Base-by-base conservation (phyloP, 1,139 yeast species). In the Zhuliangozyma parablackwelliae region DNA sequence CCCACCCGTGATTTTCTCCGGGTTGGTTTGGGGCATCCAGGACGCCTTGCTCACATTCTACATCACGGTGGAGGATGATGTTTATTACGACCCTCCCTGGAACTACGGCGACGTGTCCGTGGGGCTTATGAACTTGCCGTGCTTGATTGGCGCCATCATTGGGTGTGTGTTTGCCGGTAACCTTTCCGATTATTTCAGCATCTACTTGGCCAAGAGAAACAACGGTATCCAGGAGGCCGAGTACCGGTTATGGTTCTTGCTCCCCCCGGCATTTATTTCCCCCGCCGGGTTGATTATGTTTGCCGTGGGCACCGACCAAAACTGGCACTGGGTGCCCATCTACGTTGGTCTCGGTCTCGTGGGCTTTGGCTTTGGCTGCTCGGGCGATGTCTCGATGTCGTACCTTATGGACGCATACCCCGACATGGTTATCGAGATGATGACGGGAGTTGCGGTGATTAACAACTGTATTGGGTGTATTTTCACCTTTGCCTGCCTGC, bases 371-470 rank as follows among this genome's bases (percentile, higher is more conserved):
- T 81, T 79, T 70, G 87, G 87, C 49, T 78, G 83, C 36, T 72
- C 82, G 31, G 87, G 87, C 52, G 87, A 81, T 59, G 78, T 80
- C 28, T 81, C 86, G 29, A 72, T 81, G 78, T 75, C 82, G 5
- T 81, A 81, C 49, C 62, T 80, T 40, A 80, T 80, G 86, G 84
- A 79, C 45, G 70, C 83, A n/a, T 79, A 79, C 47, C 87, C 88
- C 2, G 86, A 78, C 36, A 74, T 69, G 72, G 84, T 85, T 36
- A 67, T 85, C 48, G 94, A 85, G 54, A 87, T 89, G 38, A 84
- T 85, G 92, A 85, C 82, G 36, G 90, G 92, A 37, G 92, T 86
- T 20, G 75, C 94, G 10, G 75, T 84, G 41, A 83, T 86, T 55
- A 85, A 83, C 63, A 86, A 86, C 58, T 70, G 80, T 33, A 73